Percentiles rank a stretch among this genome's conserved stretches.
These are phyloP conservation scores for Venturiaceae sp. DNA, from an alignment of 2,329 filamentous ascomycete genomes.

Conservation along the genomic window DNA sequence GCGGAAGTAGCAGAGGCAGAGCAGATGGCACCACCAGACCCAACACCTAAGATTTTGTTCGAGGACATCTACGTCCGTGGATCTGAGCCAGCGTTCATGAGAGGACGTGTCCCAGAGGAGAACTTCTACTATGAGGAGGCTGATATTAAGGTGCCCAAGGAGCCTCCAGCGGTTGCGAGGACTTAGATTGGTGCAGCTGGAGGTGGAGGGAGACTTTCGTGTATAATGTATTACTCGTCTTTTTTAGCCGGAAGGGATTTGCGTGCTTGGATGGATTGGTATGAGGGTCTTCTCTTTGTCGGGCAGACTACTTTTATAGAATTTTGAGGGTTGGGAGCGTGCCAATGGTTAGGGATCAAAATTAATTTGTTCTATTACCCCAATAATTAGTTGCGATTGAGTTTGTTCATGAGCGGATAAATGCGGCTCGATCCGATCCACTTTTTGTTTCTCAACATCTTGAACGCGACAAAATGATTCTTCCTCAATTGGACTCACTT, in stretches of 20 bases:
- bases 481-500: background rate
- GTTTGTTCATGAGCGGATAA: background rate
- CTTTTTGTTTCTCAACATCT: background rate
- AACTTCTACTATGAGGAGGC: slow-evolving; percentile 62
- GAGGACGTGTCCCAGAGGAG: slow-evolving; percentile 84
- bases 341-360: background rate
- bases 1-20: slow-evolving; percentile 85
- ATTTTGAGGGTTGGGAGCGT: background rate
- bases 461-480: background rate
- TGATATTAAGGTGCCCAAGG: slow-evolving; percentile 25
- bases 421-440: background rate
- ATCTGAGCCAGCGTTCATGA: slow-evolving; percentile 77
- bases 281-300: background rate
- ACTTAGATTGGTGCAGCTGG: slow-evolving; percentile 13
- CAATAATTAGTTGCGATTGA: background rate
- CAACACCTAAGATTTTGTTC: slow-evolving; percentile 73
- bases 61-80: slow-evolving; percentile 95
- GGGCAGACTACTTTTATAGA: background rate
- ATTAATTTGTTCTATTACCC: background rate
- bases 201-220: background rate
- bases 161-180: slow-evolving; percentile 24
- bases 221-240: background rate
- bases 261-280: background rate
- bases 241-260: background rate
- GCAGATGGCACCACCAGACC: slow-evolving; percentile 72